A percentile compares a stretch with the other conserved stretches of the same genome.
These are phyloP conservation scores for Ustilago trichophora DNA, from an alignment of 1,284 basidiomycete species.

Conservation along the genomic window DNA sequence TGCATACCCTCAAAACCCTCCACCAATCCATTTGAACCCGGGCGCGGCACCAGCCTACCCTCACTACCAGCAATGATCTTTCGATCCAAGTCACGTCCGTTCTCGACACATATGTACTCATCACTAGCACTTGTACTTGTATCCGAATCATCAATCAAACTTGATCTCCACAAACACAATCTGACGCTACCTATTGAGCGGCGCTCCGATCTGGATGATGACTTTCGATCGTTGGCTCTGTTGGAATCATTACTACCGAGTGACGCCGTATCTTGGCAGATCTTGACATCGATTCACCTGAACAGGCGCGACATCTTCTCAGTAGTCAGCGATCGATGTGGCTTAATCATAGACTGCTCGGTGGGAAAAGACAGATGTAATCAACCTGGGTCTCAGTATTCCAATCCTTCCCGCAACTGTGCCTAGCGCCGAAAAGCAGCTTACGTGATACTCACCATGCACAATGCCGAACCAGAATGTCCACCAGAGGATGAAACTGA, in stretches of 20 bases:
- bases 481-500: conserved; percentile 64
- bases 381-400: too few relatives aligned
- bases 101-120: neutral
- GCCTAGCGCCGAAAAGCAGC: too few relatives aligned
- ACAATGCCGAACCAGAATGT: conserved; percentile 64
- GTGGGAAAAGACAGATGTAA: too few relatives aligned
- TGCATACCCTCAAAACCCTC: conserved; percentile 4
- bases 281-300: too few relatives aligned
- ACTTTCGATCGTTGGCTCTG: too few relatives aligned
- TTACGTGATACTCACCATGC: conserved; percentile 57
- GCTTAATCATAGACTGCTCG: neutral
- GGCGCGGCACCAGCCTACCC: neutral
- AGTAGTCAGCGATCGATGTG: too few relatives aligned
- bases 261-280: too few relatives aligned
- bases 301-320: too few relatives aligned
- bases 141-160: neutral
- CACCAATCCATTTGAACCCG: neutral
- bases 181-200: too few relatives aligned
- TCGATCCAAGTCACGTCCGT: neutral
- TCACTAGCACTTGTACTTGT: conserved; percentile 24
- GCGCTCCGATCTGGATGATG: too few relatives aligned
- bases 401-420: too few relatives aligned
- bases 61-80: conserved; percentile 14
- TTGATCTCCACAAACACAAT: neutral
- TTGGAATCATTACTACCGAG: too few relatives aligned